phyloP scores from a whole-genome alignment of 495 filamentous ascomycete species.

The Annulohypoxylon stygium region DNA sequence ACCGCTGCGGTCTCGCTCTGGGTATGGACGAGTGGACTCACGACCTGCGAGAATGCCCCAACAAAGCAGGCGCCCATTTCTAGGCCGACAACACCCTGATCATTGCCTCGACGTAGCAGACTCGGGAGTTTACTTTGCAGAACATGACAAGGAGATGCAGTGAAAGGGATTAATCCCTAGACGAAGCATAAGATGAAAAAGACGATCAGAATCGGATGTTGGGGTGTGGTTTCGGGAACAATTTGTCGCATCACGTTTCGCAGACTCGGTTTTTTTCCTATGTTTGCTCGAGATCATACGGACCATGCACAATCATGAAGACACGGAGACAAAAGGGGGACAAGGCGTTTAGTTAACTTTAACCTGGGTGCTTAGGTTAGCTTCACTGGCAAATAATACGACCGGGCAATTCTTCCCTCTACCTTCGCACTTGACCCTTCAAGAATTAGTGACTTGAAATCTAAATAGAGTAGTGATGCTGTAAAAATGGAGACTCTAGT shows the following conservation, averaged over 20 bases:
- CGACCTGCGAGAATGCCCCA: neutral
- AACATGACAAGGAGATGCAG: neutral
- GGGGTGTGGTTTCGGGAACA: neutral
- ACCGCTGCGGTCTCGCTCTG: neutral
- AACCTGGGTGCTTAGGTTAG: neutral
- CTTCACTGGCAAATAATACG: neutral
- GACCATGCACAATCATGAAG: neutral
- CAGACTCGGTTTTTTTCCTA: neutral
- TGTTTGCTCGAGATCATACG: neutral
- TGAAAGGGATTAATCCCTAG: neutral
- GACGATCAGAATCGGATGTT: neutral
- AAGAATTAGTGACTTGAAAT: neutral
- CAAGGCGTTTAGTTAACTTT: neutral
- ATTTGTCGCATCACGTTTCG: neutral
- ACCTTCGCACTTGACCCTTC: neutral
- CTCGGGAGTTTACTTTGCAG: neutral
- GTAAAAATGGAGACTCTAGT: neutral
- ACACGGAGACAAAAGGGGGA: no score
- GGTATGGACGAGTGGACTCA: neutral
- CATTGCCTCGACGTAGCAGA: neutral
- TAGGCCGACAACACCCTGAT: no score
- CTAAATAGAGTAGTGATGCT: neutral
- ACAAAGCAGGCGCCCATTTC: neutral
- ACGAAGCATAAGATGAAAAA: neutral
- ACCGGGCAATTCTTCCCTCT: neutral